Evolutionary conservation across 495 filamentous ascomycete genomes (phyloP), one percentile per base, ranked within the genome.

Genomic region (Parmelia sp.): DNA sequence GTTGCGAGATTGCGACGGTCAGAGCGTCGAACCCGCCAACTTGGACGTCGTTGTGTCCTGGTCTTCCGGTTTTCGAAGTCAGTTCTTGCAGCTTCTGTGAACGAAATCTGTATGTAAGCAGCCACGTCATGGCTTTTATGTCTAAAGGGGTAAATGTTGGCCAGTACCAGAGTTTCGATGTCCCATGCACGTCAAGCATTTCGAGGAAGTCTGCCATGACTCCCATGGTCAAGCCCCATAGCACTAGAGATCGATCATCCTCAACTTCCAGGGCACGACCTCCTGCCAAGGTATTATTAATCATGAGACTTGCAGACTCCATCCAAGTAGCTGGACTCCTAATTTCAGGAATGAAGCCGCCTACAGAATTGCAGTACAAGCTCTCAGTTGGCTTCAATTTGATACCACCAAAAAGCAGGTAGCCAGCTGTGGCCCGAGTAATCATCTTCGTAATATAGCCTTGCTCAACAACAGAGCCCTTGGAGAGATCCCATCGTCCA

Each of bases 221-320:
- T 10, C 88, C 88, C 7, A 91, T 78, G 0, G 89, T 91, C 23
- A 92, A 72, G 0, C 89, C 89, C 89, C 89, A 92, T 1, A 91
- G 82, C 6, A 90, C 73, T 19, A 92, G 76, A 10, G 86, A 83
- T 27, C 74, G 78, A 31, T 75, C 73, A 29, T 64, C 31, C 33
- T 40, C 39, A 31, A 58, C 62, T 1, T 23, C n/a, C 42, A 37
- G 59, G 19, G 21, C 23, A 35, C 33, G 35, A 14, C 33, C 51
- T 44, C 36, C 21, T 17, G 56, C 23, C 25, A 63, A 57, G 25
- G 51, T 39, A 15, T 37, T 23, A 6, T n/a, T 64, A 25, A 59
- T 35, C 8, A 58, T 27, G 15, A 19, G n/a, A 29, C 8, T 17
- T 15, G 57, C 19, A 15, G 53, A 40, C 23, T n/a, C 27, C 1